These are phyloP conservation scores for Ceratocystis colombiana DNA, from an alignment of 2,329 filamentous ascomycete species.

Conservation along the genomic window DNA sequence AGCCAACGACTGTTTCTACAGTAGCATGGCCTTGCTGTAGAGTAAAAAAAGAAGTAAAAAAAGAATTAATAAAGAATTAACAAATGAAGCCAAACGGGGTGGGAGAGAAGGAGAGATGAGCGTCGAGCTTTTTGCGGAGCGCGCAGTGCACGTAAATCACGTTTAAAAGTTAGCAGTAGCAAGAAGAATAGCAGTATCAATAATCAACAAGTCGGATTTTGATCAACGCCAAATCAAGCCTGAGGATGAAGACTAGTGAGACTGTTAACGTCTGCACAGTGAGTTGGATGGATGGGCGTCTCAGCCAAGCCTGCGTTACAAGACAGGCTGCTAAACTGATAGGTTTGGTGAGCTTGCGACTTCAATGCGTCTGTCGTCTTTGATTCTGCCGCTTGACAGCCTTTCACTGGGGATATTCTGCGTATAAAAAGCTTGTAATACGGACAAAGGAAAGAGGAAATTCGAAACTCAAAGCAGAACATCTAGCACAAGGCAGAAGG, in stretches of 20 bases:
- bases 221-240: constrained; percentile 4
- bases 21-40: constrained; percentile 4
- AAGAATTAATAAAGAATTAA: constrained; percentile 4
- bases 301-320: constrained; percentile 10
- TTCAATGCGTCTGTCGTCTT: background rate
- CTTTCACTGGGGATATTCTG: background rate
- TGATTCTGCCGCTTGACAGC: background rate
- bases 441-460: background rate
- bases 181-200: constrained; percentile 6
- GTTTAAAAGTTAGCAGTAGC: background rate
- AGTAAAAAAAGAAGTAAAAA: background rate
- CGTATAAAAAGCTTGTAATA: constrained; percentile 4
- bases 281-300: background rate
- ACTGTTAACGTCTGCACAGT: background rate
- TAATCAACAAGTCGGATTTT: background rate
- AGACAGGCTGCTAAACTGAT: background rate
- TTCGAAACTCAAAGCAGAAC: background rate
- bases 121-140: background rate
- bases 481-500: background rate
- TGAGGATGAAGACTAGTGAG: constrained; percentile 1
- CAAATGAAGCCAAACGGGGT: background rate
- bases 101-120: background rate
- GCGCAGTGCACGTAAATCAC: constrained; percentile 1
- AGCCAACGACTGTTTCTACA: background rate
- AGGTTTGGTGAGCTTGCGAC: background rate